Percentiles rank a stretch among this genome's conserved stretches.
These are phyloP conservation scores for Lecanoromycetidae sp. DNA, from an alignment of 2,329 filamentous ascomycete genomes.

Conservation along the genomic window DNA sequence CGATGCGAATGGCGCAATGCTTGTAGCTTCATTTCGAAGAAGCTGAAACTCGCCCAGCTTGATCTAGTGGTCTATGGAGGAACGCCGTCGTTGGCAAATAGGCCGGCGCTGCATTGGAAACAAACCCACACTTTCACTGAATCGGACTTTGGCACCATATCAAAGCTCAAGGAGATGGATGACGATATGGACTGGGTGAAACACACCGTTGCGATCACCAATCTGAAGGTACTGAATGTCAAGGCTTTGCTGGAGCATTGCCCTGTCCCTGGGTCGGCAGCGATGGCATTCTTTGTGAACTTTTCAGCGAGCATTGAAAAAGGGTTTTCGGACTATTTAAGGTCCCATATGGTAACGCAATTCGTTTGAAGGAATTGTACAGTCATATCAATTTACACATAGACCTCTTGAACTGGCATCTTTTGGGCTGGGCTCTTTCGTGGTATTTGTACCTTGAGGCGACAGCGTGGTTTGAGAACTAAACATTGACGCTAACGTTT, in stretches of 20 bases:
- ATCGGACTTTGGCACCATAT: constrained; percentile 3
- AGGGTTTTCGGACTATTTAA: constrained; percentile 10
- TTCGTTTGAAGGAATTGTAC: neutral
- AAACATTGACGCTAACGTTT: too few relatives aligned
- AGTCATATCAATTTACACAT: too few relatives aligned
- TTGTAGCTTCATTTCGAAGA: constrained; percentile 11
- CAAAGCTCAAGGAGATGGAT: constrained; percentile 2
- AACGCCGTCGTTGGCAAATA: constrained; percentile 5
- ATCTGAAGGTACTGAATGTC: constrained; percentile 10
- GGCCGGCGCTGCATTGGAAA: constrained; percentile 8
- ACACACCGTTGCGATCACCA: constrained; percentile 9
- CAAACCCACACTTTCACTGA: neutral
- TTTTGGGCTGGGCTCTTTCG: neutral
- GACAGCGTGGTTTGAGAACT: too few relatives aligned
- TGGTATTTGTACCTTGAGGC: too few relatives aligned
- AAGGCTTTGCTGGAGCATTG: constrained; percentile 11
- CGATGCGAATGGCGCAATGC: constrained; percentile 15
- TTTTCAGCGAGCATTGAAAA: constrained; percentile 13
- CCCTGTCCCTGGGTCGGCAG: constrained; percentile 5
- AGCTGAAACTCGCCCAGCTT: constrained; percentile 10
- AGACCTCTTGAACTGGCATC: neutral
- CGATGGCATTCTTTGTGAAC: constrained; percentile 11
- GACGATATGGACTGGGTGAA: constrained; percentile 15
- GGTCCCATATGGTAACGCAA: constrained; percentile 8
- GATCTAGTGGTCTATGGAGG: constrained; percentile 11